Base-by-base conservation (phyloP, 352 stramenopile genomes). In the Blastocystis sp. region DNA sequence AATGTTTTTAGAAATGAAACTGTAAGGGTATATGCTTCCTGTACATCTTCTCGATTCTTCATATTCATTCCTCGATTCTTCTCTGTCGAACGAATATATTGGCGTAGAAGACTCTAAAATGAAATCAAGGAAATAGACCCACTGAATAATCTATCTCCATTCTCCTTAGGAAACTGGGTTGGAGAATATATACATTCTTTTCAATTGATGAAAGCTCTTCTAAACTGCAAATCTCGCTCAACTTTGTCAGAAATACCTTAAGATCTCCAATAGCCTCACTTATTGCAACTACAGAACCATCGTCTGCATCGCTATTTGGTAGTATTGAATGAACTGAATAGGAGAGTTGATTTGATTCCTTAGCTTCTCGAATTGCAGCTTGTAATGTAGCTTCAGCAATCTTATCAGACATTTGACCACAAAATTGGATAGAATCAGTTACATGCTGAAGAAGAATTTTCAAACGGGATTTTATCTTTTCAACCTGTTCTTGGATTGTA, bases 131-230 rank as follows among this genome's bases (percentile, higher is more conserved):
- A 11, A 22, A 66, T 24, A 66, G 0, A 19, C 11, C 3, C 42
- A 84, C 73, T 19, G 73, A 68, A 40, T 84, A 84, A 0, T 84
- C 73, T 13, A 44, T 68, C 33, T 66, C 51, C 73, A 84, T 84
- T 30, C 42, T 84, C 17, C 48, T 62, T 51, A 84, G 53, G 44
- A 84, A 84, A 15, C 15, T 37, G 19, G 73, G 51, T 33, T 84
- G 57, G 9, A 84, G 48, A 42, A 84, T 84, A 54, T 53, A 19
- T 11, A 27, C 22, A 13, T 56, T 40, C 22, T 64, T 81, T 22
- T 81, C 70, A 30, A 81, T 62, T 4, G 58, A 15, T 44, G 35
- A 40, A 24, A 81, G 42, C 42, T 81, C 70, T 40, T 81, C n/a
- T 11, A 81, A 35, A 66, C 44, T 81, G 1, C 35, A 13, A 81